Conservation (phyloP, 2,329 filamentous ascomycete genomes). For the Exophiala lecanii-corni region DNA sequence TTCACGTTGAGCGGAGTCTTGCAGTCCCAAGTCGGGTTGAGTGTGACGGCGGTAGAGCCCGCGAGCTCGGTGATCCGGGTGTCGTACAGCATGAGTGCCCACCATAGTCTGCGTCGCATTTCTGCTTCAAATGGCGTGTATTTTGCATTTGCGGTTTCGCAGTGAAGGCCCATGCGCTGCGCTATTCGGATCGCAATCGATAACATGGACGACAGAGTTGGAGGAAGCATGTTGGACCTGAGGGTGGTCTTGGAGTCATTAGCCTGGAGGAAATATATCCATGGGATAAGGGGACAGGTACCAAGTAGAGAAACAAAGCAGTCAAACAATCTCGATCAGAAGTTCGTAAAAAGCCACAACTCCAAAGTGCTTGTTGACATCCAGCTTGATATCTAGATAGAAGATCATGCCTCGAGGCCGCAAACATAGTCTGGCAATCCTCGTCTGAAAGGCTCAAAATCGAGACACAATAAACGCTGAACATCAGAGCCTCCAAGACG, state of each 20-base stretch:
- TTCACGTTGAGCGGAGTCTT: constrained; percentile 40
- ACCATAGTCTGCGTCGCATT: constrained; percentile 36
- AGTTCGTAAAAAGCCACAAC: constrained; percentile 39
- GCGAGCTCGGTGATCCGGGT: constrained; percentile 28
- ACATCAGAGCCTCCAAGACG: constrained; percentile 63
- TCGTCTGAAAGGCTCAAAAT: constrained; percentile 51
- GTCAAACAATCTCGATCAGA: constrained; percentile 44
- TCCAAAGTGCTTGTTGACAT: constrained; percentile 44
- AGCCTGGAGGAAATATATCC: constrained; percentile 32
- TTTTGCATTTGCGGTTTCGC: constrained; percentile 42
- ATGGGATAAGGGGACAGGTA: constrained; percentile 35
- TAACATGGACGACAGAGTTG: constrained; percentile 41
- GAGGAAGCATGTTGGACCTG: constrained; percentile 27
- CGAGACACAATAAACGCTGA: constrained; percentile 61
- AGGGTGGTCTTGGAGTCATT: constrained; percentile 29
- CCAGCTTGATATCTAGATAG: constrained; percentile 41
- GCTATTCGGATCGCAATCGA: constrained; percentile 39
- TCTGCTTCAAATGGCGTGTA: constrained; percentile 48
- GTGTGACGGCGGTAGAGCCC: constrained; percentile 19
- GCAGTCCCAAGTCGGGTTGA: constrained; percentile 38
- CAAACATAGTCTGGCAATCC: constrained; percentile 47
- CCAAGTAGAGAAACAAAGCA: constrained; percentile 51
- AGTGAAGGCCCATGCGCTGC: constrained; percentile 31
- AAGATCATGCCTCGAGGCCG: constrained; percentile 35
- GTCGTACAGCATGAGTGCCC: constrained; percentile 43